These are phyloP conservation scores for Camelina hispida DNA, from an alignment of 345 rosid genomes.

Conservation along the genomic window DNA sequence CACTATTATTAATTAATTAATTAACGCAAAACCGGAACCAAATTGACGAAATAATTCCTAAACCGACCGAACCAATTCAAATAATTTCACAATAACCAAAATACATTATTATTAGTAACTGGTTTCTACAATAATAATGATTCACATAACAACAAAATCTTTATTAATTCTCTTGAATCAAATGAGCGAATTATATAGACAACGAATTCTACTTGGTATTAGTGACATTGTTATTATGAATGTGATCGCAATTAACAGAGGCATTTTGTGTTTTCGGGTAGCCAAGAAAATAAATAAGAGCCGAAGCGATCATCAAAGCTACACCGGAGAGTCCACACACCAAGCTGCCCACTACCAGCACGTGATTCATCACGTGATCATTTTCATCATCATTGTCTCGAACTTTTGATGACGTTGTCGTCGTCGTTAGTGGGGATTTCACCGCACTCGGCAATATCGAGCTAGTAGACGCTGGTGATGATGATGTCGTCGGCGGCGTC, in stretches of 20 bases:
- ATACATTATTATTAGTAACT: background rate
- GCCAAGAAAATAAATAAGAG: constrained; percentile 35
- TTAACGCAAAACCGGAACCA: too few species aligned
- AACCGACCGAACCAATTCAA: background rate
- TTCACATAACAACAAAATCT: constrained; percentile 1
- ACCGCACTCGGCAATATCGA: constrained; percentile 43
- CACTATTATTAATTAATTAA: too few species aligned
- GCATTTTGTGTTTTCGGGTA: constrained; percentile 23
- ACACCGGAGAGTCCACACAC: constrained; percentile 42
- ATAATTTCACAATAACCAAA: background rate
- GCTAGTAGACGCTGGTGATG: constrained; percentile 12
- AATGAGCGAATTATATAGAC: background rate
- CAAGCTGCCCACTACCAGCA: constrained; percentile 40
- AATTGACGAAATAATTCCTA: too few species aligned
- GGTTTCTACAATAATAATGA: background rate
- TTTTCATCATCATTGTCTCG: background rate
- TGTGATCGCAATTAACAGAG: background rate
- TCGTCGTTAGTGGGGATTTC: constrained; percentile 30
- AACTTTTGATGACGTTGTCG: background rate
- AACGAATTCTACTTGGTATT: constrained; percentile 8
- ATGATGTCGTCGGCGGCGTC: background rate
- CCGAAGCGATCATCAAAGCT: constrained; percentile 45
- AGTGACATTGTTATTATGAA: constrained; percentile 19
- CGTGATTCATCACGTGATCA: constrained; percentile 39
- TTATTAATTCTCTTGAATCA: constrained; percentile 1